A percentile compares a stretch with the other conserved stretches of the same genome.
phyloP scores from a whole-genome alignment of 208 protist genomes.

The Wallacemonas rigidus region DNA sequence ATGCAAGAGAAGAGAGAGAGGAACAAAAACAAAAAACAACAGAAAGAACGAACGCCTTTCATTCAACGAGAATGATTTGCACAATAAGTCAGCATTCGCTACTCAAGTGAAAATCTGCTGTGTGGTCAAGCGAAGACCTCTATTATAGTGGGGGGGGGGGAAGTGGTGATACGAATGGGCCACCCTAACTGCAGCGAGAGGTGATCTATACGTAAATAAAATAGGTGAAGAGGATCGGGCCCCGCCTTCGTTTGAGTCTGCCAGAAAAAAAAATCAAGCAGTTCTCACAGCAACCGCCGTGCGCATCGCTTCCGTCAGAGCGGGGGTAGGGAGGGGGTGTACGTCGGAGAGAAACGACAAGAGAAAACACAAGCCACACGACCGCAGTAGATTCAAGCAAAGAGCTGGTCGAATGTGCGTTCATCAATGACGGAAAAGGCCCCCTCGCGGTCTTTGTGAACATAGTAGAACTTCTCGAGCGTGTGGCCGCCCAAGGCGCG shows the following conservation, averaged over 20 bases:
- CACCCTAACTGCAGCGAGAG: too few species aligned
- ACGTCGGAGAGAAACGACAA: neutral
- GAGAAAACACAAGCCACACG: too few species aligned
- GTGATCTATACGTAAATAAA: too few species aligned
- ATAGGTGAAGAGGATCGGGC: too few species aligned
- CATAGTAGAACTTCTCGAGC: conserved; percentile 87
- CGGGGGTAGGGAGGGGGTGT: neutral
- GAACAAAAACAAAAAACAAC: conserved; percentile 4
- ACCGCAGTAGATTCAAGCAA: conserved; percentile 36
- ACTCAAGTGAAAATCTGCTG: too few species aligned
- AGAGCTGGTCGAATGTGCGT: conserved; percentile 86
- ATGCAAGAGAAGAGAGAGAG: neutral
- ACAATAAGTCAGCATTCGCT: too few species aligned
- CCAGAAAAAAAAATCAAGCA: neutral
- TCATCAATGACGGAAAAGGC: conserved; percentile 90
- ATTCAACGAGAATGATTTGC: too few species aligned
- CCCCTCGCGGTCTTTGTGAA: conserved; percentile 90
- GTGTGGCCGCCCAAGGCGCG: conserved; percentile 81
- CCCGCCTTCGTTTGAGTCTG: too few species aligned
- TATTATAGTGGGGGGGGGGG: too few species aligned
- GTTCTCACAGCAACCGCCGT: neutral
- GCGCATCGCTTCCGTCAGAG: neutral
- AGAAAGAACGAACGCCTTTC: neutral
- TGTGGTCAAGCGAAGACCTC: too few species aligned
- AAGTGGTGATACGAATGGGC: too few species aligned